A percentile compares a stretch with the other conserved stretches of the same genome.
These are phyloP conservation scores for Gaultheria prostrata DNA, from an alignment of 148 eudicot genomes.

Conservation along the genomic window DNA sequence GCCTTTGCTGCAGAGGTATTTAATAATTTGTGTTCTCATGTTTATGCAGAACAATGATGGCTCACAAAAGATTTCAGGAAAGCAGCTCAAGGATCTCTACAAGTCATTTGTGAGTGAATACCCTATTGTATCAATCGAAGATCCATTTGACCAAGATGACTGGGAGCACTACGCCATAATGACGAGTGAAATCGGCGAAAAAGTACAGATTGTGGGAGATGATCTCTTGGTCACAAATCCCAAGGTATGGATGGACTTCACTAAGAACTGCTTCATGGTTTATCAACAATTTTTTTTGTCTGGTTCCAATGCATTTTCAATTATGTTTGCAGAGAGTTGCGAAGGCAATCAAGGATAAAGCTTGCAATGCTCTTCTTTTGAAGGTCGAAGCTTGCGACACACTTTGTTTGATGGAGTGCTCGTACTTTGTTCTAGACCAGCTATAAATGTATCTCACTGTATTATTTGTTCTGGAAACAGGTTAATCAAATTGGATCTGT, in stretches of 20 bases:
- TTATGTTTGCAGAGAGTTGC: conserved; percentile 68
- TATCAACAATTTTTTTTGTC: neutral
- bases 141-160: conserved; percentile 98
- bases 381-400: conserved; percentile 43
- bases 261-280: neutral
- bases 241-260: conserved; percentile 48
- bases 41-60: conserved; percentile 76
- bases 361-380: conserved; percentile 97
- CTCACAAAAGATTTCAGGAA: conserved; percentile 78
- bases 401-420: neutral
- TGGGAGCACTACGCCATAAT: conserved; percentile 85
- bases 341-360: conserved; percentile 74
- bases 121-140: conserved; percentile 94
- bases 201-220: conserved; percentile 95
- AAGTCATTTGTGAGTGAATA: conserved; percentile 80
- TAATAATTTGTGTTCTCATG: neutral
- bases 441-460: neutral
- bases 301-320: neutral
- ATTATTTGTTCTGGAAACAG: conserved; percentile 28
- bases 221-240: conserved; percentile 98
- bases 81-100: conserved; percentile 87
- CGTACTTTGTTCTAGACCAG: neutral
- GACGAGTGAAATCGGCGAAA: conserved; percentile 68
- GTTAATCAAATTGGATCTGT: conserved; percentile 98
- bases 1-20: neutral